phyloP scores from a whole-genome alignment of 208 protist species.

The Balamuthia mandrillaris region DNA sequence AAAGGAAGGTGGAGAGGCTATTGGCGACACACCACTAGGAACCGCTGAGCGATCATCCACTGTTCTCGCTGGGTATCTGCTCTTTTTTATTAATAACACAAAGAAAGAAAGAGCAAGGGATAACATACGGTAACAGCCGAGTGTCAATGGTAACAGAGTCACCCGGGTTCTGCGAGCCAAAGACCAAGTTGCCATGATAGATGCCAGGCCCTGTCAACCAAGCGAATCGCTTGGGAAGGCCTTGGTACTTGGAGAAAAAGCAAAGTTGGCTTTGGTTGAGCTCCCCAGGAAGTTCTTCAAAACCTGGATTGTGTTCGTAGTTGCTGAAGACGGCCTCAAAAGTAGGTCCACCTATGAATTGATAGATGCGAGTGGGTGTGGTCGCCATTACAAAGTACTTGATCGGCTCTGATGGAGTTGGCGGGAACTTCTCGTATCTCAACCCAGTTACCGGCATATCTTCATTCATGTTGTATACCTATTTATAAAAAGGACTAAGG shows the following conservation, averaged over 20 bases:
- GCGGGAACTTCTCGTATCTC: conserved; percentile 62
- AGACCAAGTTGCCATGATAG: conserved; percentile 66
- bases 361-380: conserved; percentile 63
- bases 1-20: neutral
- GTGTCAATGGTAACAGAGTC: conserved; percentile 22
- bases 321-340: conserved; percentile 66
- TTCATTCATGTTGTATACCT: conserved; percentile 51
- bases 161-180: conserved; percentile 54
- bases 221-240: conserved; percentile 62
- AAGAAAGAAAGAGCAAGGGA: neutral
- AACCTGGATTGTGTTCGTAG: conserved; percentile 52
- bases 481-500: neutral
- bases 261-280: conserved; percentile 43
- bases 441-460: conserved; percentile 60
- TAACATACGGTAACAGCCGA: conserved; percentile 1
- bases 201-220: conserved; percentile 69
- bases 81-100: neutral
- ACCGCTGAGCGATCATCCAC: too few relatives aligned
- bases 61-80: too few relatives aligned
- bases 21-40: too few relatives aligned
- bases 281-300: conserved; percentile 43
- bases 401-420: neutral
- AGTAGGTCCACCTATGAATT: conserved; percentile 72
- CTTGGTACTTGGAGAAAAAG: conserved; percentile 50
- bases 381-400: conserved; percentile 50